Evolutionary conservation across 352 stramenopile species (phyloP), one percentile per base, ranked within the genome.

Genomic region (Phytophthora hybrid): DNA sequence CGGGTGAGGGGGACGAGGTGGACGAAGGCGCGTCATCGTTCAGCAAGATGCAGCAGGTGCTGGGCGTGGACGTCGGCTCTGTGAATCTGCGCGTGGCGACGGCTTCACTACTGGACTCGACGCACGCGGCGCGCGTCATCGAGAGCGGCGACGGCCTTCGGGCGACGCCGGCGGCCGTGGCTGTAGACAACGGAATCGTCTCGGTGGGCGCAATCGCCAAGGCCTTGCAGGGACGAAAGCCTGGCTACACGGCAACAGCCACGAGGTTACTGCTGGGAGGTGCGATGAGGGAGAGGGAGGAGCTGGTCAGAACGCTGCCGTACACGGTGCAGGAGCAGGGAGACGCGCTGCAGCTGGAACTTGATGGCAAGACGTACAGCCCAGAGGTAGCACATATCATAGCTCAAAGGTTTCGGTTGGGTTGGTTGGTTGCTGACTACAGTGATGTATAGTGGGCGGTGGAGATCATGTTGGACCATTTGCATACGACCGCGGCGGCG

Each of bases 61-160:
- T 93, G 18, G 83, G 83, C 13, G 72, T 92, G n/a, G 83, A 91
- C 64, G 77, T 89, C 49, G 85, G 85, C 11, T 82, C 85, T 1
- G 60, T 74, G 8, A 90, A 84, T 62, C 67, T 92, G 18, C 79
- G 85, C n/a, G 73, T 92, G 29, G 76, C 85, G 3, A 59, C 66
- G 2, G 78, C 81, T 13, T 79, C 81, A 23, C 55, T 85, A 19
- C 46, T 83, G 13, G 67, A 61, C 32, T 21, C 39, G 16, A 19
- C 41, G 4, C 57, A 65, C 21, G 55, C 61, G 4, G 73, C 82
- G 16, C 85, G 79, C 4, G 81, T 92, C 44, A 76, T 92, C 29
- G 83, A 90, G 62, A 91, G 78, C 37, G 80, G 80, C 1, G 85
- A 93, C 47, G 85, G 85, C 8, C 58, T 87, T 34, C 76, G 85